A percentile compares a stretch with the other conserved stretches of the same genome.
phyloP scores from a whole-genome alignment of 345 rosid species.

The Gossypium rotundifolium region DNA sequence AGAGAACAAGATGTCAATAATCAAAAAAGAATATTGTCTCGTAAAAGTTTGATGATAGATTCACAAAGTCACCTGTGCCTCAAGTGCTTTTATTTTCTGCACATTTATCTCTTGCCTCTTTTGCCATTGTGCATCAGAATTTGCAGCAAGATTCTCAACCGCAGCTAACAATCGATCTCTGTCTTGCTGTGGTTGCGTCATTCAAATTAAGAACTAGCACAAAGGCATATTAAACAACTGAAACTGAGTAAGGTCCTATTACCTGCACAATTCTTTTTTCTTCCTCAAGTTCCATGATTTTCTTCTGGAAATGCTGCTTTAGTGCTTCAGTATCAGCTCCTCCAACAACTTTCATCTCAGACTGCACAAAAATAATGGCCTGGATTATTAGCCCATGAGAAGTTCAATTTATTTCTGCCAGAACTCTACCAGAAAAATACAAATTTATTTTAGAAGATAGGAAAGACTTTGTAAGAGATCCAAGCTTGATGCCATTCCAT shows the following conservation, averaged over 20 bases:
- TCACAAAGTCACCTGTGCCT: slow-evolving; percentile 41
- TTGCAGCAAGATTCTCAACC: slow-evolving; percentile 49
- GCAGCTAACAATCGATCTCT: slow-evolving; percentile 59
- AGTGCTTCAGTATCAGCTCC: slow-evolving; percentile 50
- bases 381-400: slow-evolving; percentile 4
- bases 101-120: slow-evolving; percentile 46
- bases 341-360: slow-evolving; percentile 62
- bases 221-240: slow-evolving; percentile 9
- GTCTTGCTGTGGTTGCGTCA: slow-evolving; percentile 44
- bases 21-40: slow-evolving; percentile 1
- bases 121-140: slow-evolving; percentile 54
- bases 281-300: slow-evolving; percentile 69
- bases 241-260: slow-evolving; percentile 8
- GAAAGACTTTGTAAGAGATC: neutral
- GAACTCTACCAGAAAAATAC: slow-evolving; percentile 2
- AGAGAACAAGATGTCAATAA: neutral
- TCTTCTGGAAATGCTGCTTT: slow-evolving; percentile 65
- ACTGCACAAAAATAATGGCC: slow-evolving; percentile 35
- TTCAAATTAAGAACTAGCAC: slow-evolving; percentile 6
- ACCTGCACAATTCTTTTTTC: slow-evolving; percentile 64
- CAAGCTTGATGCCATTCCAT: neutral
- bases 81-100: slow-evolving; percentile 63
- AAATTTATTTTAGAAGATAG: neutral
- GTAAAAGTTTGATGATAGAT: neutral
- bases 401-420: neutral